Percentiles rank a stretch among this genome's conserved stretches.
Conservation (phyloP, 129 eudicot genomes). For the Erigeron canadensis region DNA sequence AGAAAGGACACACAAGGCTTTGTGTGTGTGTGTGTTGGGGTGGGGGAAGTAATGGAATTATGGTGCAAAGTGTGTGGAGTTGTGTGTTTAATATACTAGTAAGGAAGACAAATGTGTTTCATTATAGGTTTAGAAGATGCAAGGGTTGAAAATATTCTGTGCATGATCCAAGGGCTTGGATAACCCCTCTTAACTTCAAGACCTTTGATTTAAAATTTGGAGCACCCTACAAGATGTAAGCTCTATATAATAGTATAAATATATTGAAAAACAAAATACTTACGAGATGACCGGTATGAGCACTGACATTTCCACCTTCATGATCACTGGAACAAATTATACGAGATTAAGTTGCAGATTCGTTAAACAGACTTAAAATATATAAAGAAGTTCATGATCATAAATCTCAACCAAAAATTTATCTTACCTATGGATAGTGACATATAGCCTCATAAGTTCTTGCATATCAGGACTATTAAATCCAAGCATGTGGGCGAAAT, state of each 20-base stretch:
- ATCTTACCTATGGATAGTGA: slow-evolving; percentile 84
- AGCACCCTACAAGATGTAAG: too few relatives aligned
- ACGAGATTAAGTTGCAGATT: slow-evolving; percentile 8
- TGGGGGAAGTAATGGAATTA: too few relatives aligned
- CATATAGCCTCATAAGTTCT: slow-evolving; percentile 97
- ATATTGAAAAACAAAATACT: slow-evolving; percentile 24
- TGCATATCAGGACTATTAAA: slow-evolving; percentile 81
- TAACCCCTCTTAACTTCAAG: too few relatives aligned
- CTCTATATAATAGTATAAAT: background rate
- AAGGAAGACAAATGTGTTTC: too few relatives aligned
- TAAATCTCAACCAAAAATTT: slow-evolving; percentile 5
- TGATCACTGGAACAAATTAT: slow-evolving; percentile 73
- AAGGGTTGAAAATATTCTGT: too few relatives aligned
- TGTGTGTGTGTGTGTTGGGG: too few relatives aligned
- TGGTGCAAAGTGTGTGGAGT: too few relatives aligned
- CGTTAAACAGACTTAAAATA: background rate
- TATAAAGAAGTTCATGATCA: background rate
- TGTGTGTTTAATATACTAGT: too few relatives aligned
- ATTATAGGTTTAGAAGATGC: too few relatives aligned
- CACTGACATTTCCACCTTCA: slow-evolving; percentile 99
- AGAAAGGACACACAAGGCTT: too few relatives aligned
- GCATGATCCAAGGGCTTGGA: too few relatives aligned
- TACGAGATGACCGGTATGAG: slow-evolving; percentile 99
- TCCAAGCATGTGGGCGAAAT: slow-evolving; percentile 98
- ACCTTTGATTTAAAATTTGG: too few relatives aligned